These are phyloP conservation scores for Triticum timopheevii DNA, from an alignment of 176 grass and related monocot species.

Conservation along the genomic window DNA sequence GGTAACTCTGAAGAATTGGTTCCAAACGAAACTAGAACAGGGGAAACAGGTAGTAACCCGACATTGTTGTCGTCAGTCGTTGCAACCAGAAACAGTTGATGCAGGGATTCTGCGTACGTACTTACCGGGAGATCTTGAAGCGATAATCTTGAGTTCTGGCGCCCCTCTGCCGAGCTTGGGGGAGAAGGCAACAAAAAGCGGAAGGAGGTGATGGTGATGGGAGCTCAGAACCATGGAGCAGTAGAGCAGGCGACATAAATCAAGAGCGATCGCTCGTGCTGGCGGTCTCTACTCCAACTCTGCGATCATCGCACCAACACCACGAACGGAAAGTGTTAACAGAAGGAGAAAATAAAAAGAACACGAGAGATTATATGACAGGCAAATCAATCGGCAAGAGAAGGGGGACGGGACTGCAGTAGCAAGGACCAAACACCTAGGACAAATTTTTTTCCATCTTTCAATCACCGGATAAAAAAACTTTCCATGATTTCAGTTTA, in stretches of 20 bases:
- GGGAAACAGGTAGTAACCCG: background rate
- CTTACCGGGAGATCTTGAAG: conserved; percentile 49
- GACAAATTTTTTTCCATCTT: background rate
- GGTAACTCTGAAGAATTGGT: background rate
- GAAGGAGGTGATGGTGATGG: conserved; percentile 9
- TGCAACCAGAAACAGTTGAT: background rate
- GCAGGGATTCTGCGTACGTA: background rate
- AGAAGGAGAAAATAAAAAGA: background rate
- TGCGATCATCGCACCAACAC: background rate
- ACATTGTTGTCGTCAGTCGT: background rate
- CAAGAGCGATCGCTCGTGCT: background rate
- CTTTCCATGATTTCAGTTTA: background rate
- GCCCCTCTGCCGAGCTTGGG: conserved; percentile 33
- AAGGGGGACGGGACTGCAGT: background rate
- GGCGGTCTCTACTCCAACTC: background rate
- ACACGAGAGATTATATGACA: background rate
- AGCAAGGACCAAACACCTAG: background rate
- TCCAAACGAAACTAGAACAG: background rate
- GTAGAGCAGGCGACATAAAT: conserved; percentile 55
- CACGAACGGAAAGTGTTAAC: background rate
- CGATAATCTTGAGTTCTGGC: conserved; percentile 1
- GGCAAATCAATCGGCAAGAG: background rate
- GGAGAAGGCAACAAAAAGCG: conserved; percentile 33
- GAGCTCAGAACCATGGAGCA: conserved; percentile 62
- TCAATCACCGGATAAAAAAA: background rate